These are phyloP conservation scores for Endotrypanum monterogeii DNA, from an alignment of 208 protist genomes.

Conservation along the genomic window DNA sequence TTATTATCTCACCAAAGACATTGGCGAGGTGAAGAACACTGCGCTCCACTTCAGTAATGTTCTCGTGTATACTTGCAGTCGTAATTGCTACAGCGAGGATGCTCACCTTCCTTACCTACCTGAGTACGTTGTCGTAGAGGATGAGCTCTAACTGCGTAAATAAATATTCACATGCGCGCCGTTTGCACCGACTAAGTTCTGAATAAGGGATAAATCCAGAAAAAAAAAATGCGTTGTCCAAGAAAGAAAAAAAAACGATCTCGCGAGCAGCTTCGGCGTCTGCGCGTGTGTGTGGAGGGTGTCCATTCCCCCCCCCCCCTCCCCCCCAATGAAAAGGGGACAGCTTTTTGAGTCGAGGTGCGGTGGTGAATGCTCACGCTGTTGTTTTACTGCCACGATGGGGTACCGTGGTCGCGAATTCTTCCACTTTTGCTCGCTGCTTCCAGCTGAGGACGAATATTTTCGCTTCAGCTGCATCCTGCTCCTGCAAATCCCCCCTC, in stretches of 20 bases:
- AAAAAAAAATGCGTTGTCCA: background rate
- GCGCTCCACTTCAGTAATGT: conserved; percentile 85
- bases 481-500: background rate
- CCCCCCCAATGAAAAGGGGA: background rate
- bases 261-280: background rate
- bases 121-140: conserved; percentile 78
- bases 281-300: background rate
- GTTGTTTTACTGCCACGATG: background rate
- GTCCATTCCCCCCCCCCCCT: background rate
- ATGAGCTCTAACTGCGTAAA: conserved; percentile 58
- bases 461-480: background rate
- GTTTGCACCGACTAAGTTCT: background rate
- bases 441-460: background rate
- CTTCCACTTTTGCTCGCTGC: background rate
- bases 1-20: conserved; percentile 77
- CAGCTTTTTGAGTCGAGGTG: background rate
- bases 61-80: conserved; percentile 77
- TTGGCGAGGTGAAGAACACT: conserved; percentile 57
- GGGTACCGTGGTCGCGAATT: background rate
- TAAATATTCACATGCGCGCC: background rate
- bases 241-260: background rate
- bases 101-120: conserved; percentile 49
- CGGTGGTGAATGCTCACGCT: background rate
- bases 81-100: conserved; percentile 51
- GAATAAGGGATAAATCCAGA: background rate